Conservation (phyloP, 768 basidiomycete species). For the Suillus spraguei region DNA sequence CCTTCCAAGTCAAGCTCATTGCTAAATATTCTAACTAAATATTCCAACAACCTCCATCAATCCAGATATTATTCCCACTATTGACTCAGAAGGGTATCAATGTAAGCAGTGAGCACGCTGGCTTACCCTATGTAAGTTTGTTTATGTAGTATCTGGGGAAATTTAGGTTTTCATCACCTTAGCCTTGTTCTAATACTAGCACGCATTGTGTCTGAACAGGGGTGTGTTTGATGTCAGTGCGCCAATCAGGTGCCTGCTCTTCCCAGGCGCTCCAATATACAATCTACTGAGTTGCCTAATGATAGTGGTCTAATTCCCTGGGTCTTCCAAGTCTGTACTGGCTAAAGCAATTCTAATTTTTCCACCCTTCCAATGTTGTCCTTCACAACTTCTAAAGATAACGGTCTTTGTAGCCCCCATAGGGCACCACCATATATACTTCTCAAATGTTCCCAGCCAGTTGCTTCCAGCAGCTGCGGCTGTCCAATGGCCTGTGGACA, state of each 20-base stretch:
- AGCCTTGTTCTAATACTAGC: no score
- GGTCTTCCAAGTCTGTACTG: background rate
- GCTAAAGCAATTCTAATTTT: slow-evolving; percentile 3
- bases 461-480: slow-evolving; percentile 9
- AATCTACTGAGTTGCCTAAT: slow-evolving; percentile 6
- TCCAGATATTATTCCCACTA: no score
- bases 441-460: slow-evolving; percentile 8
- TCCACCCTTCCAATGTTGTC: slow-evolving; percentile 3
- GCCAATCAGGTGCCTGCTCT: background rate
- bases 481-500: slow-evolving; percentile 9
- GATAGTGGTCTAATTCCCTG: slow-evolving; percentile 3
- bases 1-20: no score
- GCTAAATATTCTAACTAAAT: no score
- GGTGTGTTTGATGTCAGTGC: background rate
- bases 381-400: background rate
- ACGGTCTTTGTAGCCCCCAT: background rate
- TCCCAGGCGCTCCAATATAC: background rate
- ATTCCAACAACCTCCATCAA: no score
- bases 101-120: no score
- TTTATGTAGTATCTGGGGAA: no score
- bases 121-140: no score
- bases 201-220: no score
- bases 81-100: no score
- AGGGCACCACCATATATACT: slow-evolving; percentile 2
- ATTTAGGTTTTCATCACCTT: background rate